A percentile compares a stretch with the other conserved stretches of the same genome.
Evolutionary conservation across 257 asterid genomes (phyloP).

Genomic region (Orobanche coerulescens): DNA sequence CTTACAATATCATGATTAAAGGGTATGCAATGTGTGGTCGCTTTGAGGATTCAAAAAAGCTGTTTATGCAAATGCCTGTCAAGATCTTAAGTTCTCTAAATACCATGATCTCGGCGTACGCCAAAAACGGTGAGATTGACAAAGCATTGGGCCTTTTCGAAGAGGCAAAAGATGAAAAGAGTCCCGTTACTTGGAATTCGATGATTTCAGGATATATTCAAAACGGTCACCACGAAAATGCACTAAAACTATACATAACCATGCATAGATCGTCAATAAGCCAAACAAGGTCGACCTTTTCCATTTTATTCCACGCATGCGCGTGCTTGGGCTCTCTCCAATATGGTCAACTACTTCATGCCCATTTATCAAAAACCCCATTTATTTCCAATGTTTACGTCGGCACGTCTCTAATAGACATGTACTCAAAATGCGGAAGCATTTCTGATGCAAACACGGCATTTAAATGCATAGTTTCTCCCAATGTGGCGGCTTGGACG

Average conservation of each 20-base stretch:
- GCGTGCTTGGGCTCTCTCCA: conserved; percentile 61
- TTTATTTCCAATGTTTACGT: conserved; percentile 47
- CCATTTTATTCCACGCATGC: conserved; percentile 53
- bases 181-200: conserved; percentile 75
- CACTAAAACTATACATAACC: conserved; percentile 38
- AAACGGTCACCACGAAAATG: conserved; percentile 44
- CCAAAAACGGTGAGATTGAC: conserved; percentile 40
- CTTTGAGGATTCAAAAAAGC: conserved; percentile 41
- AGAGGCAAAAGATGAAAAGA: conserved; percentile 45
- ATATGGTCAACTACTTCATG: conserved; percentile 57
- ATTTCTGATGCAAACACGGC: conserved; percentile 48
- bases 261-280: conserved; percentile 54
- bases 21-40: conserved; percentile 53
- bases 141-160: conserved; percentile 61
- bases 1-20: conserved; percentile 70
- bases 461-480: conserved; percentile 41
- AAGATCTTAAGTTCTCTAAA: conserved; percentile 41
- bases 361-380: conserved; percentile 55
- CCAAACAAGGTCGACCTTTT: conserved; percentile 62
- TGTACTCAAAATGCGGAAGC: conserved; percentile 88
- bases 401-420: conserved; percentile 69
- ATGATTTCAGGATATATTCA: too few relatives aligned
- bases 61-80: conserved; percentile 45
- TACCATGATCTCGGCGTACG: conserved; percentile 63
- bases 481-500: conserved; percentile 74